phyloP scores from a whole-genome alignment of 2,329 filamentous ascomycete genomes.

The Botrytis porri region DNA sequence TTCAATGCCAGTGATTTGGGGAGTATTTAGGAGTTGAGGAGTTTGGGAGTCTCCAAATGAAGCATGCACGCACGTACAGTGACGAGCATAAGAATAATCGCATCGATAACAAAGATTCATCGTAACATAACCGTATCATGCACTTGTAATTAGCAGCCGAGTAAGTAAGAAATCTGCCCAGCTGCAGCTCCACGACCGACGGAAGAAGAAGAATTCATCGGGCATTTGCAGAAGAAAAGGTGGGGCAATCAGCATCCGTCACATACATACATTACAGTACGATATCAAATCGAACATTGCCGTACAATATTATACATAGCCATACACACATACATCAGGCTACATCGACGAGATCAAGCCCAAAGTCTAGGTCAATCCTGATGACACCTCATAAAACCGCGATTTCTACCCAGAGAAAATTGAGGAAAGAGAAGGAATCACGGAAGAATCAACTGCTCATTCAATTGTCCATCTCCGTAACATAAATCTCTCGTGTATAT shows the following conservation, averaged over 20 bases:
- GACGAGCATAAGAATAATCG: neutral
- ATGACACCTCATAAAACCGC: neutral
- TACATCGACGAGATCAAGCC: slow-evolving; percentile 9
- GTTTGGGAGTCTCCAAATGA: neutral
- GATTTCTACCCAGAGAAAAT: neutral
- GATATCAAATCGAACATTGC: slow-evolving; percentile 10
- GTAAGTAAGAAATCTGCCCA: slow-evolving; percentile 14
- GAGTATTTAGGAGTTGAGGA: neutral
- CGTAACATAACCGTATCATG: neutral
- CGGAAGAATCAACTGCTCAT: neutral
- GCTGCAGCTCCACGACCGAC: slow-evolving; percentile 15
- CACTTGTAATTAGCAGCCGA: neutral
- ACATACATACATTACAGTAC: neutral
- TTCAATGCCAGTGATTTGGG: neutral
- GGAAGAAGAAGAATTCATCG: slow-evolving; percentile 11
- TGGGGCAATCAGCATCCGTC: slow-evolving; percentile 14
- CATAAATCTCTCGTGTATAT: neutral
- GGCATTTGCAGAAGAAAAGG: slow-evolving; percentile 16
- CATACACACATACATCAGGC: slow-evolving; percentile 12
- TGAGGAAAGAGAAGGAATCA: neutral
- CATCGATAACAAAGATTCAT: neutral
- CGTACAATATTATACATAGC: neutral
- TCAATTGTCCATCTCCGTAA: neutral
- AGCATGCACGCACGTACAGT: neutral
- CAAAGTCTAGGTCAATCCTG: neutral